Percentiles rank a stretch among this genome's conserved stretches.
Conservation (phyloP, 2,329 filamentous ascomycete species). For the Hirsutella thompsonii region DNA sequence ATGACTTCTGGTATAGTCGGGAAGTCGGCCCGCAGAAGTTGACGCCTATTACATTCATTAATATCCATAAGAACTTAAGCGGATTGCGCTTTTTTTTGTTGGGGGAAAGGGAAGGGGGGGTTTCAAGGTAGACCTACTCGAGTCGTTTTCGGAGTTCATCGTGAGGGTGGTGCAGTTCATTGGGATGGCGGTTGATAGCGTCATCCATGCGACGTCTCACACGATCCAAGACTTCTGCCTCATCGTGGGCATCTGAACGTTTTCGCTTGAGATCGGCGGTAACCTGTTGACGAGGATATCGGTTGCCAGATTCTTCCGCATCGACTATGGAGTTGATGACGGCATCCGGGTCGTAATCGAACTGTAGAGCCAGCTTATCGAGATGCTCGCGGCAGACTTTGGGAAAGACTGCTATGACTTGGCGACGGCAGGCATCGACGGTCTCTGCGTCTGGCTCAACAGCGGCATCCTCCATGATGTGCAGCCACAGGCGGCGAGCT, state of each 20-base stretch:
- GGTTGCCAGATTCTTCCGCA: constrained; percentile 20
- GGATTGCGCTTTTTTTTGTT: no score
- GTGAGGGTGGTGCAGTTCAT: no score
- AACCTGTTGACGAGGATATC: constrained; percentile 20
- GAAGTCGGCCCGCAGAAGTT: background rate
- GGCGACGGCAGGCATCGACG: constrained; percentile 6
- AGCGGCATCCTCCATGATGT: background rate
- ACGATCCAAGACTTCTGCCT: background rate
- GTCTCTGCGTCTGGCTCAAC: background rate
- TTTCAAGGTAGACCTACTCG: no score
- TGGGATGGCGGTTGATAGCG: no score
- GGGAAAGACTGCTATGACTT: constrained; percentile 23
- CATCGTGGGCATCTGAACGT: constrained; percentile 8
- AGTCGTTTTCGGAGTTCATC: no score
- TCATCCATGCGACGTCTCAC: no score
- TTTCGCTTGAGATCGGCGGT: constrained; percentile 27
- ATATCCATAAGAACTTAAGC: no score
- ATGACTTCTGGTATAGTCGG: background rate
- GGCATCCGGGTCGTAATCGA: constrained; percentile 14
- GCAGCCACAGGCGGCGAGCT: background rate
- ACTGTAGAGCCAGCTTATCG: constrained; percentile 10
- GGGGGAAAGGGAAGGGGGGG: no score
- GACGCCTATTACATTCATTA: background rate
- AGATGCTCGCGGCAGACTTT: constrained; percentile 30
- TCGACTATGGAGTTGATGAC: constrained; percentile 27